These are phyloP conservation scores for Inga oerstediana DNA, from an alignment of 306 rosid species.

Conservation along the genomic window DNA sequence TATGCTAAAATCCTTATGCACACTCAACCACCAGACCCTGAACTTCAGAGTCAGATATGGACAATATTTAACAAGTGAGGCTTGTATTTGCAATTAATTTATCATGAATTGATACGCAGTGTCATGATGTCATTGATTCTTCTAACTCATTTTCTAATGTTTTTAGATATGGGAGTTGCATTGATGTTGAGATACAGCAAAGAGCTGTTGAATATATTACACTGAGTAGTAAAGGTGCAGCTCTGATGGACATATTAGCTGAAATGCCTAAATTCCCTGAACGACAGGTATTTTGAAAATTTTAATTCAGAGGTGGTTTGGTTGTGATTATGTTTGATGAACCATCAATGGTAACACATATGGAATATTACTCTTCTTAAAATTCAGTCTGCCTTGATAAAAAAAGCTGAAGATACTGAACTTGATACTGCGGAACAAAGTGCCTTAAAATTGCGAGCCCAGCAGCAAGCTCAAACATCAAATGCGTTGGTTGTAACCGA, in stretches of 20 bases:
- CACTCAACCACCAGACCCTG: constrained; percentile 93
- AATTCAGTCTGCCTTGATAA: constrained; percentile 89
- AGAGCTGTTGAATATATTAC: constrained; percentile 95
- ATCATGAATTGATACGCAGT: constrained; percentile 18
- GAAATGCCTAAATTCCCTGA: constrained; percentile 99
- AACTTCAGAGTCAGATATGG: constrained; percentile 96
- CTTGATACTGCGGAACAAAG: constrained; percentile 95
- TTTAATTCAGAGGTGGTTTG: constrained; percentile 22
- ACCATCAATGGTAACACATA: constrained; percentile 24
- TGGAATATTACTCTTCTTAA: constrained; percentile 27
- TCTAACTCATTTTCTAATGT: constrained; percentile 40
- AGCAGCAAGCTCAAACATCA: constrained; percentile 77
- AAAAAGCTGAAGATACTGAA: constrained; percentile 93
- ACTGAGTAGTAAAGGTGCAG: constrained; percentile 90
- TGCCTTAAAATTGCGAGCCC: constrained; percentile 85
- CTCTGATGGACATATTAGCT: constrained; percentile 84
- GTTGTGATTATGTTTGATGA: constrained; percentile 34
- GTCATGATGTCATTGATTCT: constrained; percentile 27
- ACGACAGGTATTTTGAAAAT: constrained; percentile 74
- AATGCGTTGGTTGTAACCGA: constrained; percentile 93
- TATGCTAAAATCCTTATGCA: constrained; percentile 99
- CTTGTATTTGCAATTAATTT: constrained; percentile 35
- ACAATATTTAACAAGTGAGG: constrained; percentile 90
- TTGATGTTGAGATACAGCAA: constrained; percentile 98
- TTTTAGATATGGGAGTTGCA: constrained; percentile 93